Base-by-base conservation (phyloP, 1,139 yeast species). In the Wickerhamomyces sp. region DNA sequence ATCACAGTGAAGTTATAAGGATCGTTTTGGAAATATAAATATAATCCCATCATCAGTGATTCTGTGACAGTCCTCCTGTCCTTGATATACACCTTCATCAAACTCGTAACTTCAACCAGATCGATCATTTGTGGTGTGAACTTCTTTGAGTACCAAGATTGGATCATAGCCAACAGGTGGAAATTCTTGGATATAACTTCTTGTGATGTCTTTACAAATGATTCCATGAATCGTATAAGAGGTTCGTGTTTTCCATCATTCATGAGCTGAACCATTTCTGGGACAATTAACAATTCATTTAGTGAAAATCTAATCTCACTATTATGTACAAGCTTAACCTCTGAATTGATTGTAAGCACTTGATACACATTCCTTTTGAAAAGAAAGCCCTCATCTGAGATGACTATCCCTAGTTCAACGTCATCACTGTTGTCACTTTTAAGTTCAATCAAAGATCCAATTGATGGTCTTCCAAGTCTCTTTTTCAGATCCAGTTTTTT, bases 391-490 rank as follows among this genome's bases (percentile, higher is more conserved):
- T 47, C 50, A 18, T 47, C 50, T 13, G 48, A 39, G 8, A 36
- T 23, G 7, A 47, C 39, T 9, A 47, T 37, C 8, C 48, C 50
- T n/a, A 45, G 10, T n/a, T 34, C 35, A 4, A 30, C 33, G 4
- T 26, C 11, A 10, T 36, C 32, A 13, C 31, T 29, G 31, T 29
- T 29, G 23, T n/a, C 37, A 2, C 37, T 27, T 26, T 26, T 15
- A 13, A 26, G 45, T 32, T 47, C 50, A 14, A 47, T 39, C n/a
- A 47, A 18, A 4, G 48, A 39, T 5, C 50, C 50, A 26, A 41
- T 40, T 10, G 45, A 10, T 4, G 50, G 81, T 66, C 43, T 63
- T 11, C 30, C 27, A 6, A 37, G 9, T 18, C 40, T 29, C 2
- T 30, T 8, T 10, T 30, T 9, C 6, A 37, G 6, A 30, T 6